A percentile compares a stretch with the other conserved stretches of the same genome.
These are phyloP conservation scores for Nakaseomyces kungkrabaensis DNA, from an alignment of 1,139 yeast genomes.

Conservation along the genomic window DNA sequence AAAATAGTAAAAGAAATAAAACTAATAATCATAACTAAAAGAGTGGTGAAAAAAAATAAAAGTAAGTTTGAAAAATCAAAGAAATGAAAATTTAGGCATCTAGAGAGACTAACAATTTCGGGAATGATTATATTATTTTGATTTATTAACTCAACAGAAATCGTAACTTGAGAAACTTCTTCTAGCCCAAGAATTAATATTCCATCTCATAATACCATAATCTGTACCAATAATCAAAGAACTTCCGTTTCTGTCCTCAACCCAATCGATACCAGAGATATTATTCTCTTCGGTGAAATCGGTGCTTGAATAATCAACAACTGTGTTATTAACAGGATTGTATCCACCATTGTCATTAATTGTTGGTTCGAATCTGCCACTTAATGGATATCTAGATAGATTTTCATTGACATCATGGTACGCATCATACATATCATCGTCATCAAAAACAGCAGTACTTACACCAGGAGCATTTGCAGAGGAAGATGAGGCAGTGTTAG, in stretches of 20 bases:
- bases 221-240: slow-evolving; percentile 39
- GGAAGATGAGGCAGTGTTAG: slow-evolving; percentile 3
- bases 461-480: not conserved
- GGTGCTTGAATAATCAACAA: slow-evolving; percentile 4
- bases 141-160: slow-evolving; percentile 18
- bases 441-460: not conserved
- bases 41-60: not conserved
- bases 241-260: slow-evolving; percentile 33
- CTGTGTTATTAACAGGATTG: slow-evolving; percentile 6
- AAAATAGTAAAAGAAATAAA: not conserved
- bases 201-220: slow-evolving; percentile 42
- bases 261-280: slow-evolving; percentile 41
- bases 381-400: slow-evolving; percentile 7
- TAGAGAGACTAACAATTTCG: no score
- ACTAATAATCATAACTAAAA: not conserved
- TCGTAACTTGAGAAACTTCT: slow-evolving; percentile 38
- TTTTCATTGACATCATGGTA: slow-evolving; percentile 13
- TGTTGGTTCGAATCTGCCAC: slow-evolving; percentile 9
- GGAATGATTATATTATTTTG: not conserved
- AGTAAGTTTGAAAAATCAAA: not conserved
- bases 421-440: slow-evolving; percentile 15
- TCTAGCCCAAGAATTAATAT: slow-evolving; percentile 42
- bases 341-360: slow-evolving; percentile 5
- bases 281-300: slow-evolving; percentile 31
- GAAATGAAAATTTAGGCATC: no score